Conservation (phyloP, 805 yeast species). For the Saturnispora halmiae region DNA sequence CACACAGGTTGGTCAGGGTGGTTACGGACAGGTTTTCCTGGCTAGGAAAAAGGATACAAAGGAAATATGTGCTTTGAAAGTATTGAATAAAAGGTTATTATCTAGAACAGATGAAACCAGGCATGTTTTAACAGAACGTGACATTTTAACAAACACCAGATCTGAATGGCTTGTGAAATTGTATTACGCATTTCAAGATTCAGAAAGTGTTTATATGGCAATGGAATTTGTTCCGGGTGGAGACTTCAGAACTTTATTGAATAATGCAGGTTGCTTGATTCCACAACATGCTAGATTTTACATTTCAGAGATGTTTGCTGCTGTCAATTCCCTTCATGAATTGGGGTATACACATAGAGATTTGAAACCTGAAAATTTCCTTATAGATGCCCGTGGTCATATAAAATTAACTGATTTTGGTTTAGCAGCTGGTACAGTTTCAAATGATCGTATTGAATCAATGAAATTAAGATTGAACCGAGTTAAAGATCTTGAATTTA, state of each 20-base stretch:
- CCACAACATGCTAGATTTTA: constrained; percentile 96
- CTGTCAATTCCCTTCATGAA: constrained; percentile 88
- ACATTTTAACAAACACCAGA: constrained; percentile 89
- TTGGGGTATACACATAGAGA: constrained; percentile 96
- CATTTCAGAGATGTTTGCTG: constrained; percentile 91
- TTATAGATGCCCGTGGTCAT: constrained; percentile 85
- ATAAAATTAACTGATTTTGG: constrained; percentile 95
- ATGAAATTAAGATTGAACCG: constrained; percentile 60
- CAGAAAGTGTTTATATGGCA: constrained; percentile 82
- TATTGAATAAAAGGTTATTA: constrained; percentile 76
- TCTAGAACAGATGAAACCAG: constrained; percentile 90
- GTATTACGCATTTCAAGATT: constrained; percentile 90
- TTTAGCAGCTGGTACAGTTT: constrained; percentile 91
- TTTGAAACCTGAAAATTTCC: constrained; percentile 88
- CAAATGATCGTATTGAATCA: constrained; percentile 86
- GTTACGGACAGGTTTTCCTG: constrained; percentile 96
- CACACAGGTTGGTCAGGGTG: constrained; percentile 99
- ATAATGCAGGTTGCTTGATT: constrained; percentile 84
- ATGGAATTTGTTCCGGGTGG: constrained; percentile 99
- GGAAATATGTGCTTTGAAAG: constrained; percentile 92
- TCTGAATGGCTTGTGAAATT: constrained; percentile 94
- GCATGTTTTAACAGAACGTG: constrained; percentile 93
- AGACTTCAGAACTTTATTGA: constrained; percentile 87
- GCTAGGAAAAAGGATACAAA: constrained; percentile 91
- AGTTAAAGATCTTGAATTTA: constrained; percentile 68